Evolutionary conservation across 148 eudicot species (phyloP).

Genomic region (Vaccinium myrtillus): DNA sequence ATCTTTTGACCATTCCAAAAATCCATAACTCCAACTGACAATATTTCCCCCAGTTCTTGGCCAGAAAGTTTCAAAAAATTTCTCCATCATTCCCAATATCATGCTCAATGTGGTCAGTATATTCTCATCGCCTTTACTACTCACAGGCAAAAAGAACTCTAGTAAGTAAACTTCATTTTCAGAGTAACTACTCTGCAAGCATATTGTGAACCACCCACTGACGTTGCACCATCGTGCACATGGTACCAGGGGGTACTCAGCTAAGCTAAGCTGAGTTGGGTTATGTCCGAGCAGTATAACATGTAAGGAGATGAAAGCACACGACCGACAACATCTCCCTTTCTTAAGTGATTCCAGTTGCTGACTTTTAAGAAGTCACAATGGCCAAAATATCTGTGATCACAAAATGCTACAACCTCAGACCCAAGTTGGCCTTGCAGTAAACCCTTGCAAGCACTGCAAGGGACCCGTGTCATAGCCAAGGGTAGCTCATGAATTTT

Average conservation of each 20-base stretch:
- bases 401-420: too few species aligned
- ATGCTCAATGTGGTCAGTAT: not conserved
- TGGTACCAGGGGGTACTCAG: not conserved
- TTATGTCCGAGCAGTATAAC: not conserved
- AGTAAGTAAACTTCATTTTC: constrained; percentile 23
- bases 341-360: not conserved
- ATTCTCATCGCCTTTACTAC: not conserved
- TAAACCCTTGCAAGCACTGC: not conserved
- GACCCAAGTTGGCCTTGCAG: too few species aligned
- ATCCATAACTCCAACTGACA: too few species aligned
- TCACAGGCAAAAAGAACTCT: constrained; percentile 27
- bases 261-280: not conserved
- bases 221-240: constrained; percentile 16
- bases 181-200: constrained; percentile 16
- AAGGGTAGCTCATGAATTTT: too few species aligned
- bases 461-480: too few species aligned
- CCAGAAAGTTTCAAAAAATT: constrained; percentile 20
- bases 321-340: not conserved
- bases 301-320: not conserved
- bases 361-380: too few species aligned
- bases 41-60: not conserved
- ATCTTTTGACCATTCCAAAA: too few species aligned
- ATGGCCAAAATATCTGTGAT: too few species aligned
- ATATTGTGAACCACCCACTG: constrained; percentile 23
- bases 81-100: constrained; percentile 14